Conservation (phyloP, 73 alveolate genomes). For the Urostyla sp. region DNA sequence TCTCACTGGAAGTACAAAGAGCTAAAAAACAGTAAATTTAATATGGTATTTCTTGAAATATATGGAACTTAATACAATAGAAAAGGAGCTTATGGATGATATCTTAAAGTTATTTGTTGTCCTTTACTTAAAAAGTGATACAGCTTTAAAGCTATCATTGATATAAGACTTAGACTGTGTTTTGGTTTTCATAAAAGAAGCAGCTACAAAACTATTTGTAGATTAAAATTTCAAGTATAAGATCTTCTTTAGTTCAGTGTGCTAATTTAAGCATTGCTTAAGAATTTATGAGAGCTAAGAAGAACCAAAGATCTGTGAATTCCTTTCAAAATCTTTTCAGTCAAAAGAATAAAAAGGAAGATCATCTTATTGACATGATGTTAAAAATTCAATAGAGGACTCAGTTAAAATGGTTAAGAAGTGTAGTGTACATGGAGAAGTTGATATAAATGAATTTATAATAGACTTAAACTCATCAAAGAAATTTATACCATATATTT, state of each 20-base stretch:
- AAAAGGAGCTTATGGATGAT: slow-evolving; percentile 42
- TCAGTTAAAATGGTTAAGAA: background rate
- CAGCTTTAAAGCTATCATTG: slow-evolving; percentile 2
- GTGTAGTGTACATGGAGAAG: slow-evolving; percentile 34
- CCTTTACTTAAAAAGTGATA: slow-evolving; percentile 10
- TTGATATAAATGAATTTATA: background rate
- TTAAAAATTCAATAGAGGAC: background rate
- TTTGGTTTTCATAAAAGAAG: slow-evolving; percentile 10
- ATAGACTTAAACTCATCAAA: background rate
- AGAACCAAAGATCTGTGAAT: no score
- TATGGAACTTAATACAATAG: background rate
- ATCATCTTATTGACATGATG: background rate
- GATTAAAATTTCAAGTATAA: slow-evolving; percentile 26
- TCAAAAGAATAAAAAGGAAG: background rate
- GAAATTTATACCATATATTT: slow-evolving; percentile 40
- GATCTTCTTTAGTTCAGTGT: slow-evolving; percentile 9
- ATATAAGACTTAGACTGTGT: slow-evolving; percentile 19
- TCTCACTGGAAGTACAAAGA: slow-evolving; percentile 6
- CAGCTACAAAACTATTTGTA: slow-evolving; percentile 16
- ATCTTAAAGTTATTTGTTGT: slow-evolving; percentile 11
- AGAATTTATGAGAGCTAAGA: background rate
- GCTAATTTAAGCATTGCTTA: slow-evolving; percentile 21
- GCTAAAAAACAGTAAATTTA: slow-evolving; percentile 16
- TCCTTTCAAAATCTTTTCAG: background rate
- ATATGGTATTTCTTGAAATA: background rate